Conservation (phyloP, 306 rosid genomes). For the Crataegus laevigata region DNA sequence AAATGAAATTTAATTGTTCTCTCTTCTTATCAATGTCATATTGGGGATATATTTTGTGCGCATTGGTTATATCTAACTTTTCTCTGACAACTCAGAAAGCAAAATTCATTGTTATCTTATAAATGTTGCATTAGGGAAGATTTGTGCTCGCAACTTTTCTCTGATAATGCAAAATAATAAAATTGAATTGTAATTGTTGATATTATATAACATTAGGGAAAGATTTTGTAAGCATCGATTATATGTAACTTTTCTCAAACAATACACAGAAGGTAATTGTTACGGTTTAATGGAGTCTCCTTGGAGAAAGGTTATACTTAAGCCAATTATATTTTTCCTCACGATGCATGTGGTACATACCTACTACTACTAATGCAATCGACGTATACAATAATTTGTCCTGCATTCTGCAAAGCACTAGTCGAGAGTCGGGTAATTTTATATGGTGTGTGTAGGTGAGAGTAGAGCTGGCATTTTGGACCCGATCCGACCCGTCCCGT, state of each 20-base stretch:
- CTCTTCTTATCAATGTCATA: neutral
- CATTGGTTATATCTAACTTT: neutral
- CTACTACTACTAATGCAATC: no score
- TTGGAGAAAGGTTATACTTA: neutral
- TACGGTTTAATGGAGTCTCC: neutral
- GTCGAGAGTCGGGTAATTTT: neutral
- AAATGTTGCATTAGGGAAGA: neutral
- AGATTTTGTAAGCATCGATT: neutral
- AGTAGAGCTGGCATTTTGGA: no score
- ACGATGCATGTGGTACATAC: neutral
- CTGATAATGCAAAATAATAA: neutral
- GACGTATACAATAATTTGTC: neutral
- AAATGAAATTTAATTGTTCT: neutral
- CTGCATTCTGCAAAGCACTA: neutral
- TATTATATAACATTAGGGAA: neutral
- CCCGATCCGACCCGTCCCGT: no score
- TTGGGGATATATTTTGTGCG: neutral
- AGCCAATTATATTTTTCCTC: neutral
- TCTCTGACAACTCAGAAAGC: fast-evolving
- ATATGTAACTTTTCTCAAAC: neutral
- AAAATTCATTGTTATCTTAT: neutral
- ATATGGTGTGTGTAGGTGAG: neutral
- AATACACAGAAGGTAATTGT: neutral
- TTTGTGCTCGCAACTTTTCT: neutral
- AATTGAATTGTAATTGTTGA: neutral